Percentiles rank a stretch among this genome's conserved stretches.
Evolutionary conservation across 2,329 filamentous ascomycete genomes (phyloP).

Genomic region (Colletotrichum sp.): DNA sequence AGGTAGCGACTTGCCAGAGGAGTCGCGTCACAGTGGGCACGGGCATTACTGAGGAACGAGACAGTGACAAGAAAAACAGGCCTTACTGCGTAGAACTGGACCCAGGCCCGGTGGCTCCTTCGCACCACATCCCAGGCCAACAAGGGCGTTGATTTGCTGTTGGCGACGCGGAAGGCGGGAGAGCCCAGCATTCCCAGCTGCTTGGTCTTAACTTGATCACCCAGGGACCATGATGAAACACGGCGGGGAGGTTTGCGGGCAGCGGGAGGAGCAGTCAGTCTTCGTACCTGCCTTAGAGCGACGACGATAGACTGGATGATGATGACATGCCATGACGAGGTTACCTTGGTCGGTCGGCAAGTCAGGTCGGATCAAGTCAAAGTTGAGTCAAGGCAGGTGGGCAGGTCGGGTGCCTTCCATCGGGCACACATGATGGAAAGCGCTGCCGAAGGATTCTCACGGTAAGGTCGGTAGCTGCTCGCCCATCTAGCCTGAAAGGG

Average conservation of each 20-base stretch:
- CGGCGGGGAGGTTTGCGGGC: background rate
- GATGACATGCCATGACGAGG: slow-evolving; percentile 8
- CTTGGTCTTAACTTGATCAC: slow-evolving; percentile 4
- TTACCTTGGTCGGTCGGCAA: background rate
- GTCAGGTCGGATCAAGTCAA: background rate
- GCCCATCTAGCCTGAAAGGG: background rate
- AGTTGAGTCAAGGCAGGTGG: background rate
- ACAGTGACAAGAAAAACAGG: background rate
- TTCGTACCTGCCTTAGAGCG: background rate
- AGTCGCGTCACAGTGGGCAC: slow-evolving; percentile 10
- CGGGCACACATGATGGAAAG: background rate
- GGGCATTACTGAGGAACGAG: background rate
- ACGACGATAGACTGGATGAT: slow-evolving; percentile 9
- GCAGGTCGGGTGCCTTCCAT: background rate
- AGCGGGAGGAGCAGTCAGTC: background rate
- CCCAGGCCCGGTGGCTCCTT: background rate
- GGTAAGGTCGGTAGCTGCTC: background rate
- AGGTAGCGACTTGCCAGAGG: background rate
- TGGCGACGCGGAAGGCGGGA: background rate
- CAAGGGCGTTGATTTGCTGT: background rate
- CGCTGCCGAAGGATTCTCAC: background rate
- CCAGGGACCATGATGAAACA: slow-evolving; percentile 18
- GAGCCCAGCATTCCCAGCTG: slow-evolving; percentile 7
- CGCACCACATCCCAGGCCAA: background rate
- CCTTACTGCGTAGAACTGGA: background rate